A percentile compares a stretch with the other conserved stretches of the same genome.
phyloP scores from a whole-genome alignment of 305 asterid genomes.

The Euphrasia arctica region DNA sequence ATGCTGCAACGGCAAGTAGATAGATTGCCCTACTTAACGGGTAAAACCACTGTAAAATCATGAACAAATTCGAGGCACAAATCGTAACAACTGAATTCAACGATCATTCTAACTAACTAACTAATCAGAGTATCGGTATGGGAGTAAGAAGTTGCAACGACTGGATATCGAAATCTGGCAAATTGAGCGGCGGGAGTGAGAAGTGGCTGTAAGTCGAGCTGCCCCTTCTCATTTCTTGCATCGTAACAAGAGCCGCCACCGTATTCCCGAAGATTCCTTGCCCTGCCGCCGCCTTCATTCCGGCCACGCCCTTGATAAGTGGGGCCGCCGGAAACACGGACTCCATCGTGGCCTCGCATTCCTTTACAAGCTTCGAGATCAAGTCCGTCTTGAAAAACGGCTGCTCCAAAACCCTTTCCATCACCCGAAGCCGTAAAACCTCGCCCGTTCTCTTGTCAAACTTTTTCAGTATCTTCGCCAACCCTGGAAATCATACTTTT shows the following conservation, averaged over 20 bases:
- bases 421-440: constrained; percentile 62
- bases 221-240: constrained; percentile 87
- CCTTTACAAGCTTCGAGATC: constrained; percentile 81
- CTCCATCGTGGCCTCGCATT: constrained; percentile 77
- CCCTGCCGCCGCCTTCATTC: constrained; percentile 34
- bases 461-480: constrained; percentile 86
- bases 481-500: constrained; percentile 39
- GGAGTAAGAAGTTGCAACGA: constrained; percentile 38
- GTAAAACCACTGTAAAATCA: too few relatives aligned
- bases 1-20: too few relatives aligned
- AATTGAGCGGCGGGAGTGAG: constrained; percentile 85
- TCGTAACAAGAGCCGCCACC: constrained; percentile 76
- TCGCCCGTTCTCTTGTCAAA: constrained; percentile 93
- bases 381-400: constrained; percentile 88
- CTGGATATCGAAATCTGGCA: constrained; percentile 63
- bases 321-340: constrained; percentile 48
- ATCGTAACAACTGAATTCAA: too few relatives aligned
- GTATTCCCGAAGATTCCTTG: constrained; percentile 87
- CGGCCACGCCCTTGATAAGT: too few relatives aligned
- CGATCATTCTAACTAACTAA: too few relatives aligned
- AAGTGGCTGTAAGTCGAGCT: constrained; percentile 89
- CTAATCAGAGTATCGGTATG: too few relatives aligned
- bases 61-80: too few relatives aligned
- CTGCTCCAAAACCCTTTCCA: constrained; percentile 66
- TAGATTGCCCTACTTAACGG: too few relatives aligned